Base-by-base conservation (phyloP, 495 filamentous ascomycete species). In the Penicillium manginii region DNA sequence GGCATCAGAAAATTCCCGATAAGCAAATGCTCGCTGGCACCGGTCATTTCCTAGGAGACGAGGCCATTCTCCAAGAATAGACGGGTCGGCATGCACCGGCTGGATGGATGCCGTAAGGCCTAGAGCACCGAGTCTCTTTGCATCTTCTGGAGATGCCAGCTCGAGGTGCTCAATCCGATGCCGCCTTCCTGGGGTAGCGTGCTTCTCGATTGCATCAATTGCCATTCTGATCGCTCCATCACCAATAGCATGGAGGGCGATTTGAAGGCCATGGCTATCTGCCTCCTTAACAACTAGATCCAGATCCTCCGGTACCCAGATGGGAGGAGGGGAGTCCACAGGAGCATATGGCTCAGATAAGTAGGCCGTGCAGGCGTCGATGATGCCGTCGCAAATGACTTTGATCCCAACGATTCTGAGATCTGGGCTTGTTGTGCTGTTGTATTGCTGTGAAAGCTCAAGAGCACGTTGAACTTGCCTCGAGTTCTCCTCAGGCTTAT, bases 141-240 rank as follows among this genome's bases (percentile, higher is more conserved):
- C 84, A 52, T 87, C 84, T 31, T 70, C 74, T 23, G 45, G 21
- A 2, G 77, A 75, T 8, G 85, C 77, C 5, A 88, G 69, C 65
- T 88, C 85, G 17, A 88, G 71, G 59, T 88, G 85, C 63, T 88
- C 85, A 59, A 87, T 83, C 12, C 84, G 78, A 32, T 86, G 85
- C 11, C 84, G 77, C 12, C 70, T 73, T 3, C 73, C 68, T 10
- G 43, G 32, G 14, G 54, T 52, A 8, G 53, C 52, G 1, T 37
- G 70, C 0, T 72, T 68, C n/a, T 76, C 74, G 40, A 88, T 64
- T 2, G 73, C 73, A 60, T 87, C 80, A 49, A 87, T 78, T 0
- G 81, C 82, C 53, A 78, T 71, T 40, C 66, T 70, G 31, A 86
- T 76, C 1, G 86, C 80, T n/a, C 73, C 72, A 53, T 88, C 85